These are phyloP conservation scores for Diaporthe citriasiana DNA, from an alignment of 2,329 filamentous ascomycete species.

Conservation along the genomic window DNA sequence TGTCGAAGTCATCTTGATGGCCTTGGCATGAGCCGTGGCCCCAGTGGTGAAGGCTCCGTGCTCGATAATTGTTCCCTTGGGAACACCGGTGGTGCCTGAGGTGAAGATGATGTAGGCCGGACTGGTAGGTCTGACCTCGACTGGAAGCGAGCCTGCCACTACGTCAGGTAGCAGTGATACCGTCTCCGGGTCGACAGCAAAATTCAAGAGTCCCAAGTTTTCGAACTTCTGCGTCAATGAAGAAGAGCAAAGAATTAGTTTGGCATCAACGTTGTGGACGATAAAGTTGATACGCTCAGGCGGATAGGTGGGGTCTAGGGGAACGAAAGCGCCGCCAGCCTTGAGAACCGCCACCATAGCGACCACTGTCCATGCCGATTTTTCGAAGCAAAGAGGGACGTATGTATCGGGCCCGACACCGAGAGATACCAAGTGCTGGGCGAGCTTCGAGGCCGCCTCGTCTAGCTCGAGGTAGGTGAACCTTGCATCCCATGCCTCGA, in stretches of 20 bases:
- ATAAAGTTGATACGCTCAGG: constrained; percentile 43
- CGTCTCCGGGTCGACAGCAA: not conserved
- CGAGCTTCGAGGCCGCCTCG: not conserved
- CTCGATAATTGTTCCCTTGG: constrained; percentile 50
- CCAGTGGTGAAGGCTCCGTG: constrained; percentile 6
- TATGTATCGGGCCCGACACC: constrained; percentile 9
- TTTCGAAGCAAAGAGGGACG: constrained; percentile 7
- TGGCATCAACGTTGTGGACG: constrained; percentile 28
- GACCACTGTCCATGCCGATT: not conserved
- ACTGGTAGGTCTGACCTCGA: constrained; percentile 23
- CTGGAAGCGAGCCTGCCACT: not conserved
- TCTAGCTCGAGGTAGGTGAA: constrained; percentile 21
- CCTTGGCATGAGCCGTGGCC: not conserved
- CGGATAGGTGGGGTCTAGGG: constrained; percentile 38
- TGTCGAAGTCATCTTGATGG: not conserved
- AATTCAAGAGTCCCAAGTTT: not conserved
- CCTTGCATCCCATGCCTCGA: constrained; percentile 19
- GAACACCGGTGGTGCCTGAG: constrained; percentile 64
- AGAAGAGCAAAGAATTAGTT: constrained; percentile 14
- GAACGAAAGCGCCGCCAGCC: constrained; percentile 26
- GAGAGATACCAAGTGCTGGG: not conserved
- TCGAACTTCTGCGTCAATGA: constrained; percentile 9
- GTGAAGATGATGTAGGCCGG: constrained; percentile 62
- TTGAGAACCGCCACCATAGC: constrained; percentile 24
- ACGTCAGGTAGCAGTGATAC: not conserved